A percentile compares a stretch with the other conserved stretches of the same genome.
These are phyloP conservation scores for Coffea humblotiana DNA, from an alignment of 305 asterid species.

Conservation along the genomic window DNA sequence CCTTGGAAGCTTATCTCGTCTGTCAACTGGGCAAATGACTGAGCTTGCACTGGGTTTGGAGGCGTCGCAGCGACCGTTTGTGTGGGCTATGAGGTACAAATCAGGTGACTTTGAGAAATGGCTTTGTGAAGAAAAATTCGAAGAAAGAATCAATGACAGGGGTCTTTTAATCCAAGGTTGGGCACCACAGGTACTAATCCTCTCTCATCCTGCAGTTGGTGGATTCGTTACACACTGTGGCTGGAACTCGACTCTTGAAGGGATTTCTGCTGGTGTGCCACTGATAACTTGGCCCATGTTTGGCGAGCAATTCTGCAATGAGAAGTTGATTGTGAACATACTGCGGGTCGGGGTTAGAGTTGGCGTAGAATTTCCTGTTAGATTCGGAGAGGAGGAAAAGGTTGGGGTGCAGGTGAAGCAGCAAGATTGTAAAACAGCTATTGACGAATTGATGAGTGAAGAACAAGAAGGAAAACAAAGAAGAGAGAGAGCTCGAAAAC, in stretches of 20 bases:
- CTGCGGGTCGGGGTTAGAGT: constrained; percentile 1
- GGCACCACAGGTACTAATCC: constrained; percentile 56
- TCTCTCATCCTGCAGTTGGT: constrained; percentile 39
- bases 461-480: constrained; percentile 38
- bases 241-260: constrained; percentile 53
- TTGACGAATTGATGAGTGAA: constrained; percentile 31
- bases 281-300: not conserved
- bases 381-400: constrained; percentile 37
- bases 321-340: constrained; percentile 5
- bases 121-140: constrained; percentile 36
- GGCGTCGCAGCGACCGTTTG: constrained; percentile 31
- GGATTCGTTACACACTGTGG: constrained; percentile 56
- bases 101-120: constrained; percentile 27
- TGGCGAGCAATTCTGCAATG: not conserved
- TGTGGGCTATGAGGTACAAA: constrained; percentile 31
- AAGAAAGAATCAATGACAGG: constrained; percentile 33
- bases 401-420: constrained; percentile 29
- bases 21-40: constrained; percentile 28
- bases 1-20: constrained; percentile 41
- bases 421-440: constrained; percentile 30
- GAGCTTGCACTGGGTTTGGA: constrained; percentile 44
- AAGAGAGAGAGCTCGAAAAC: constrained; percentile 39
- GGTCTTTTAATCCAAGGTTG: constrained; percentile 52
- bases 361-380: constrained; percentile 32
- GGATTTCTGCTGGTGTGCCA: constrained; percentile 20